Evolutionary conservation across 768 basidiomycete species (phyloP), one percentile per base, ranked within the genome.

Genomic region (Cubamyces lactineus): DNA sequence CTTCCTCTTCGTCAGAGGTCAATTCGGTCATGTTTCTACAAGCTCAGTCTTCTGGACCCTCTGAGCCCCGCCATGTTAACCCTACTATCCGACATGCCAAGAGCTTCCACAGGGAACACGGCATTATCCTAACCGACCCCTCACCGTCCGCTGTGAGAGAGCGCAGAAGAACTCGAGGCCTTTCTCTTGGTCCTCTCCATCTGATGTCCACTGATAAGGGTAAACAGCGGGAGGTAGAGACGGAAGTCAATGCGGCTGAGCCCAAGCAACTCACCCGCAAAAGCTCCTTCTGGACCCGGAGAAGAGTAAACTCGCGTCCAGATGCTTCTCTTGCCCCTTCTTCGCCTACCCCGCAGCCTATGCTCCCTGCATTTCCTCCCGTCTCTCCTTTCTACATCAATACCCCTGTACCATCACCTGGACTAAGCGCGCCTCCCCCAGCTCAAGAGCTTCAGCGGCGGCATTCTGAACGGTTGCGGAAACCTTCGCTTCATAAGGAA

Each of bases 201-300:
- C 68, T 78, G 38, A 71, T 71, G 47, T 68, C 75, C 7, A 76
- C 81, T 24, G 56, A 70, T 12, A 73, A 76, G 51, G 72, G 66
- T 13, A 84, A 82, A 60, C 77, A 74, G n/a, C 78, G 79, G 53
- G 78, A 79, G 47, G 72, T 72, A 19, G 75, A 73, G 42, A 66
- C 62, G 19, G 62, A 72, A 64, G 42, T 66, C 28, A 63, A 53
- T 26, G 59, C 74, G 5, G 72, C 71, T 6, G 63, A 74, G 19
- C 71, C 79, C 7, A 82, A 79, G 42, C 67, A 78, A 4, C 64
- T 87, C 34, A 73, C 80, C 12, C 83, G 87, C 53, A 85, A 84
- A 70, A 68, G 84, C 11, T 91, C 89, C 6, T 89, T 90, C 67
- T 91, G 88, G 88, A 72, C 72, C 1, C 81, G 83, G 61, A 86